These are phyloP conservation scores for Daldinia eschscholtzii DNA, from an alignment of 2,329 filamentous ascomycete species.

Conservation along the genomic window DNA sequence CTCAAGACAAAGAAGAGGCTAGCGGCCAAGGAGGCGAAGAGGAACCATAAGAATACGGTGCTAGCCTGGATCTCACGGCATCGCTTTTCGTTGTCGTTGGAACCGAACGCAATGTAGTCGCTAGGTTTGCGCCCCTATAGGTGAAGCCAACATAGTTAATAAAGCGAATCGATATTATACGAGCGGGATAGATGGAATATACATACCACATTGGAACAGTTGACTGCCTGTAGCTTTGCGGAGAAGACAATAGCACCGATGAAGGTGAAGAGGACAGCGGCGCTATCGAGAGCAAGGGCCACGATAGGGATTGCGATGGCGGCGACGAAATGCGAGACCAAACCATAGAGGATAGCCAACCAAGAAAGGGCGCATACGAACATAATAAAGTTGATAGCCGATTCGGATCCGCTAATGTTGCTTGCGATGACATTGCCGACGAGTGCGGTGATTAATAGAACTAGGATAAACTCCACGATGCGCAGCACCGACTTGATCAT, in stretches of 20 bases:
- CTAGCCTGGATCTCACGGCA: conserved; percentile 82
- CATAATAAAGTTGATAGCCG: conserved; percentile 74
- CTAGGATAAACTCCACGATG: conserved; percentile 63
- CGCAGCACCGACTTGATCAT: conserved; percentile 63
- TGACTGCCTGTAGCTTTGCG: conserved; percentile 75
- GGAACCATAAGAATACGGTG: conserved; percentile 83
- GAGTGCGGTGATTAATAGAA: conserved; percentile 66
- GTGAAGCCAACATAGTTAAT: conserved; percentile 13
- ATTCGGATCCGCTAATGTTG: conserved; percentile 60
- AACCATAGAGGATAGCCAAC: conserved; percentile 68
- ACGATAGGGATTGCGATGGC: conserved; percentile 46
- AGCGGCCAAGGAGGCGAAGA: conserved; percentile 72
- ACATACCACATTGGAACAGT: conserved; percentile 73
- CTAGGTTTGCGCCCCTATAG: conserved; percentile 56
- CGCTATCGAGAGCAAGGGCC: conserved; percentile 46
- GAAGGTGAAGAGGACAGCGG: conserved; percentile 76
- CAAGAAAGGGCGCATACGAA: conserved; percentile 77
- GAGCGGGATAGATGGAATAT: background rate
- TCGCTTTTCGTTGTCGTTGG: conserved; percentile 69
- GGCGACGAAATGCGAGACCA: conserved; percentile 46
- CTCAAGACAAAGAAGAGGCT: conserved; percentile 68
- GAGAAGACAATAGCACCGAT: conserved; percentile 78
- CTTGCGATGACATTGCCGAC: conserved; percentile 69
- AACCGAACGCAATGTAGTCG: conserved; percentile 74
- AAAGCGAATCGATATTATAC: background rate